Evolutionary conservation across 192 early-diverging fungal genomes (phyloP), one percentile per base, ranked within the genome.

Genomic region (Geosiphon pyriformis): DNA sequence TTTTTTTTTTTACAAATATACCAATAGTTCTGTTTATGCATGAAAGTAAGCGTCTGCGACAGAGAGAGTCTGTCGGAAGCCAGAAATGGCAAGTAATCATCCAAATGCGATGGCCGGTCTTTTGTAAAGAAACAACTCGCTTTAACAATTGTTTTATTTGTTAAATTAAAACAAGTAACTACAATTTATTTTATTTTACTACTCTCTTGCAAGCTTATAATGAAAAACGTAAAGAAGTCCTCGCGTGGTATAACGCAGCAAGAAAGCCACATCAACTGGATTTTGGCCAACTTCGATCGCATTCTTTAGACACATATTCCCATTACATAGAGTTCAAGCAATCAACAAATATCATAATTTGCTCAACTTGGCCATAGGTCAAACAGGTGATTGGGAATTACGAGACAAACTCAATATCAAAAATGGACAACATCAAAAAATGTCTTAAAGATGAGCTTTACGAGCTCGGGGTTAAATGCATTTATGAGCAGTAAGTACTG

Each of bases 251-350:
- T 37, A 42, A 42, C 61, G 22, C 61, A 32, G 48, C 49, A 65
- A 65, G 50, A 65, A 53, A 23, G 51, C 8, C 18, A 65, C 26
- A 26, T 65, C 12, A 26, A 34, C 63, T 65, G 63, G 63, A 65
- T 65, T 33, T 49, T 61, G 32, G 29, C 59, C 37, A 47, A 46
- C 59, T 34, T 35, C 37, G 42, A 11, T 61, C 32, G 34, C 59
- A 37, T 61, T 61, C 22, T 61, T 61, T 59, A 11, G 10, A 54
- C 20, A 25, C 4, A 60, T 53, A 58, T 69, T 59, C 35, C 59
- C 42, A 69, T 51, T 47, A 22, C 57, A 69, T 32, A 18, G 42
- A 59, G 23, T 50, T 69, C 26, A 51, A 60, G 67, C 67, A 58
- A 23, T 33, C 42, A 34, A 60, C 17, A 69, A 69, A 30, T 69